Evolutionary conservation across 176 grass and related monocot species (phyloP), one percentile per base, ranked within the genome.

Genomic region (Triticum urartu): DNA sequence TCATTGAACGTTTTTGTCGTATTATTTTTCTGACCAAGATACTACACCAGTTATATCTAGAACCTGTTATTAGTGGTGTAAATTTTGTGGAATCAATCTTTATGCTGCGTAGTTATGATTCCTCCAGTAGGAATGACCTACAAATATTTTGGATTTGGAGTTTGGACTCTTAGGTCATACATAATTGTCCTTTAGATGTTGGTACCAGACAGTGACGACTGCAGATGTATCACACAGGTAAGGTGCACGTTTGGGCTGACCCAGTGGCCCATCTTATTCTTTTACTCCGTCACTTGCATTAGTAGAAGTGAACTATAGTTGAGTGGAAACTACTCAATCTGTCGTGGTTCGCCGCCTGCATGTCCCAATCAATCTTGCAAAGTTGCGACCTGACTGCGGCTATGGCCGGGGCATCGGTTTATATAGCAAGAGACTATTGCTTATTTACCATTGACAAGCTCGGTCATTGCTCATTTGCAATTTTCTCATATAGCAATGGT

Each of bases 21-120:
- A 4, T 73, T 80, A 87, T 75, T 80, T 77, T 84, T 91, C 45
- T 84, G 36, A 58, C 15, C 59, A 66, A 60, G 50, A 33, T 80
- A 68, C 42, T 84, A 56, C 74, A 61, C 24, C 35, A 80, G 40
- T 91, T 42, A 87, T 81, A 47, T 20, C 21, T 63, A 70, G 67
- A 75, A 43, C 21, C 4, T 36, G 22, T 79, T 22, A 84, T 83
- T 48, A 84, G 17, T 54, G 50, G 68, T 5, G 35, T 3, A 56
- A 80, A 40, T 75, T 87, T 84, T n/a, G 6, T 68, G 20, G 4
- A 79, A 38, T 22, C 45, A 25, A 28, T 22, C 38, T 26, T 54
- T 68, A 24, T 58, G 15, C 8, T 76, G 28, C 50, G 13, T 81
- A 26, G 45, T 81, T 89, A 42, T 34, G n/a, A 9, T 61, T 6